These are phyloP conservation scores for Tylopilus plumbeoviolaceoides DNA, from an alignment of 768 basidiomycete genomes.

Conservation along the genomic window DNA sequence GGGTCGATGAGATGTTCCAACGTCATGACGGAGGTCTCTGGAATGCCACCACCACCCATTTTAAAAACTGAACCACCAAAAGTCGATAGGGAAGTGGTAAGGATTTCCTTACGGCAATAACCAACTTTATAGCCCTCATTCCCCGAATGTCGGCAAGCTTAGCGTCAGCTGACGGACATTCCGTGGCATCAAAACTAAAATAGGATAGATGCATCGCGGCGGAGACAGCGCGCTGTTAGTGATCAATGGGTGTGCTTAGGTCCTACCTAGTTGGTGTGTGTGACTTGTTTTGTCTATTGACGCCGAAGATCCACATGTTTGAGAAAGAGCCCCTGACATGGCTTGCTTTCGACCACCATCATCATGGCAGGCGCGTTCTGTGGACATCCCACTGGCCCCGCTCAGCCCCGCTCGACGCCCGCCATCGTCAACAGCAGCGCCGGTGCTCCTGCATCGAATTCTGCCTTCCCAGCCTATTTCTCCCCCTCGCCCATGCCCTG, in stretches of 20 bases:
- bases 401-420: slow-evolving; percentile 18
- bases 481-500: neutral
- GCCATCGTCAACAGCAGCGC: slow-evolving; percentile 46
- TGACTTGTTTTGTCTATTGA: neutral
- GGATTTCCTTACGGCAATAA: neutral
- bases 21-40: slow-evolving; percentile 24
- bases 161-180: too few species aligned
- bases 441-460: slow-evolving; percentile 15
- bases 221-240: too few species aligned
- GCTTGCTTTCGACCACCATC: slow-evolving; percentile 12
- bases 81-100: neutral
- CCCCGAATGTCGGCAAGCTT: too few species aligned
- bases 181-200: too few species aligned
- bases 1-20: slow-evolving; percentile 59
- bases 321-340: neutral
- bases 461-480: slow-evolving; percentile 3
- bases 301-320: too few species aligned
- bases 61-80: neutral
- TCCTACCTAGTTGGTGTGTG: too few species aligned
- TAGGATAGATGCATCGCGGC: neutral
- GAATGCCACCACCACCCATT: slow-evolving; percentile 43
- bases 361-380: slow-evolving; percentile 59
- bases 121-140: neutral
- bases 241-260: too few species aligned
- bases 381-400: slow-evolving; percentile 42